Evolutionary conservation across 495 filamentous ascomycete species (phyloP).

Genomic region (Xylaria bambusicola): DNA sequence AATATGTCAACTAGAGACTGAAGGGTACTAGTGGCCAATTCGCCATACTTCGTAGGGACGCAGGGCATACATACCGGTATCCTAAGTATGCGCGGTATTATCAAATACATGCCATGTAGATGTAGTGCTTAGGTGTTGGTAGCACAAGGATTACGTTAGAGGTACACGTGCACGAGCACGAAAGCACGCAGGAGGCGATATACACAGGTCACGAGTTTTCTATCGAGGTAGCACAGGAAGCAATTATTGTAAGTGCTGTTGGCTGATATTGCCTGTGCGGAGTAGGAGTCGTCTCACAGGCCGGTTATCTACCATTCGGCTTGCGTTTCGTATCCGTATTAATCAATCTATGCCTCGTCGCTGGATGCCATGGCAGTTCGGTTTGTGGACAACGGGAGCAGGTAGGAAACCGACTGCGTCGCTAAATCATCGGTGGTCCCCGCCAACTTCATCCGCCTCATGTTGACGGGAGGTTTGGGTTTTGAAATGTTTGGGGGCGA

Average conservation of each 20-base stretch:
- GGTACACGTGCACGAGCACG: too few relatives aligned
- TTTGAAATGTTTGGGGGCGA: background rate
- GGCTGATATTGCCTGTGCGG: background rate
- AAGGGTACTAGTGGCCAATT: too few relatives aligned
- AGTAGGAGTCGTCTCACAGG: background rate
- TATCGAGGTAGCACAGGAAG: background rate
- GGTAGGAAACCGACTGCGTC: background rate
- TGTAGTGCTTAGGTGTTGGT: too few relatives aligned
- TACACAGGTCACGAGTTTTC: background rate
- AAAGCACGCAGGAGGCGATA: too few relatives aligned
- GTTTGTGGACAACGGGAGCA: background rate
- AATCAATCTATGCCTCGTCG: background rate
- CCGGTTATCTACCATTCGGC: background rate
- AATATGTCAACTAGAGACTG: too few relatives aligned
- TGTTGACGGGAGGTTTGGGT: background rate
- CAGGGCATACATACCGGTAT: too few relatives aligned
- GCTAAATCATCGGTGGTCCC: background rate
- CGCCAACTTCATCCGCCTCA: background rate
- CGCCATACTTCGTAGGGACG: too few relatives aligned
- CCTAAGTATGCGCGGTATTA: too few relatives aligned
- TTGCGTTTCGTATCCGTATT: constrained; percentile 10
- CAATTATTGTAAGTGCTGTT: background rate
- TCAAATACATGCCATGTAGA: too few relatives aligned
- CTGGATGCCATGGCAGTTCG: background rate
- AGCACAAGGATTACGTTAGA: too few relatives aligned